These are phyloP conservation scores for Monoraphidium neglectum DNA, from an alignment of 139 green algal genomes.

Conservation along the genomic window DNA sequence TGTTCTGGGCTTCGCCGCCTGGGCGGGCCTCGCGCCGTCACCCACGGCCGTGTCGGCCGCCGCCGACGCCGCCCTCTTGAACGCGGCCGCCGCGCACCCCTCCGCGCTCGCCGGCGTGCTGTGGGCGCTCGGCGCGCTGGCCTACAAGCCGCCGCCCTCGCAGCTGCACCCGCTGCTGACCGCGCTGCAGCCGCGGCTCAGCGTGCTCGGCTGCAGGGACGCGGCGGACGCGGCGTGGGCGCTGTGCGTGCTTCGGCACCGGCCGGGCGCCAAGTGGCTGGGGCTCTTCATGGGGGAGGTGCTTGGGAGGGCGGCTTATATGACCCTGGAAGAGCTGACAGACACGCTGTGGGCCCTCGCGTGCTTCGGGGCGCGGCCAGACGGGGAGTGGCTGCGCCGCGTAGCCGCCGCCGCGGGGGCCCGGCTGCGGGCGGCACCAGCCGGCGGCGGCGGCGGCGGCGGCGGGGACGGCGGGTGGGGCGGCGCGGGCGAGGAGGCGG, in stretches of 20 bases:
- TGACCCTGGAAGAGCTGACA: conserved; percentile 8
- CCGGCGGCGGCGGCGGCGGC: too few relatives aligned
- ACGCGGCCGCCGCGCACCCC: conserved; percentile 2
- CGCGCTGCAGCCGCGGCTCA: conserved; percentile 8
- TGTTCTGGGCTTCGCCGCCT: conserved; percentile 12
- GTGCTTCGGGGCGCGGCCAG: conserved; percentile 23
- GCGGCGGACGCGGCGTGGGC: conserved; percentile 12
- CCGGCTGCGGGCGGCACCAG: neutral
- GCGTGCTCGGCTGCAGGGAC: conserved; percentile 10
- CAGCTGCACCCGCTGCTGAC: conserved; percentile 21
- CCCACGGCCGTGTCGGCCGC: neutral
- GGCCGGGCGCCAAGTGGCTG: conserved; percentile 15
- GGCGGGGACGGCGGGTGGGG: too few relatives aligned
- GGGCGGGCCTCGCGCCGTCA: neutral
- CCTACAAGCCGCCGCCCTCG: conserved; percentile 22
- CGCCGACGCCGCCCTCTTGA: conserved; percentile 1
- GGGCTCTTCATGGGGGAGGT: conserved; percentile 16
- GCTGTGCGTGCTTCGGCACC: conserved; percentile 12
- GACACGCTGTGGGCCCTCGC: conserved; percentile 28
- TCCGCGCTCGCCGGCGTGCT: conserved; percentile 3
- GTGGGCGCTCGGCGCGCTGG: conserved; percentile 10
- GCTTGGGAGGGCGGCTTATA: conserved; percentile 9
- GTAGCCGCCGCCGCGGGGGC: neutral
- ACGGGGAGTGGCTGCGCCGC: conserved; percentile 22
- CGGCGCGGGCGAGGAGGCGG: neutral